These are phyloP conservation scores for Globisporangium echinulatum DNA, from an alignment of 352 stramenopile genomes.

Conservation along the genomic window DNA sequence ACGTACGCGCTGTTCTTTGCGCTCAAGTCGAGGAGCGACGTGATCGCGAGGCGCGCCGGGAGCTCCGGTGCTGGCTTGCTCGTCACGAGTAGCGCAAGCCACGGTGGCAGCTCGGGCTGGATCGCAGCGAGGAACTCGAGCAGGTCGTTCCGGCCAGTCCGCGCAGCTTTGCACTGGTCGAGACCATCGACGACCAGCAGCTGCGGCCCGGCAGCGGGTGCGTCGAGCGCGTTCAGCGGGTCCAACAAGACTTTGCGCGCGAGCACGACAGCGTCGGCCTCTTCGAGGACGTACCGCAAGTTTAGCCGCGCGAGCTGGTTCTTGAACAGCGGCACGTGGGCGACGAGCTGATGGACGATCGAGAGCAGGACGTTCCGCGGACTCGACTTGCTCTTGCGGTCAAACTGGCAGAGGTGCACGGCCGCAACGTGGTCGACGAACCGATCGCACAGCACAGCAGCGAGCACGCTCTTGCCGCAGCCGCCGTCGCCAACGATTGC, in stretches of 20 bases:
- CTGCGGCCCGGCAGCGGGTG: constrained; percentile 39
- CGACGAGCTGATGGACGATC: constrained; percentile 74
- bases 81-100: constrained; percentile 65
- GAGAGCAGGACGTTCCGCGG: constrained; percentile 73
- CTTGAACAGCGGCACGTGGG: constrained; percentile 65
- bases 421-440: constrained; percentile 54
- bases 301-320: constrained; percentile 78
- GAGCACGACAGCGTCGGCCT: constrained; percentile 59
- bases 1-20: constrained; percentile 52
- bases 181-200: constrained; percentile 72
- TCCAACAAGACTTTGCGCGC: constrained; percentile 73
- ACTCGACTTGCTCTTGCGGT: constrained; percentile 63
- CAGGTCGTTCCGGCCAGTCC: constrained; percentile 49
- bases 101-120: constrained; percentile 53
- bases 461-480: constrained; percentile 63
- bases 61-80: constrained; percentile 65
- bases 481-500: constrained; percentile 66
- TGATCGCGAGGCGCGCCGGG: constrained; percentile 47
- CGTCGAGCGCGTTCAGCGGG: constrained; percentile 57
- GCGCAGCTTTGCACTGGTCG: constrained; percentile 45
- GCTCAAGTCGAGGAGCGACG: constrained; percentile 73
- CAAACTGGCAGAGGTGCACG: constrained; percentile 71
- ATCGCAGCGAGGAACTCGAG: constrained; percentile 59
- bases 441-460: constrained; percentile 40
- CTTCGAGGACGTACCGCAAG: constrained; percentile 74